Evolutionary conservation across 176 grass and related monocot genomes (phyloP).

Genomic region (Triticum turgidum): DNA sequence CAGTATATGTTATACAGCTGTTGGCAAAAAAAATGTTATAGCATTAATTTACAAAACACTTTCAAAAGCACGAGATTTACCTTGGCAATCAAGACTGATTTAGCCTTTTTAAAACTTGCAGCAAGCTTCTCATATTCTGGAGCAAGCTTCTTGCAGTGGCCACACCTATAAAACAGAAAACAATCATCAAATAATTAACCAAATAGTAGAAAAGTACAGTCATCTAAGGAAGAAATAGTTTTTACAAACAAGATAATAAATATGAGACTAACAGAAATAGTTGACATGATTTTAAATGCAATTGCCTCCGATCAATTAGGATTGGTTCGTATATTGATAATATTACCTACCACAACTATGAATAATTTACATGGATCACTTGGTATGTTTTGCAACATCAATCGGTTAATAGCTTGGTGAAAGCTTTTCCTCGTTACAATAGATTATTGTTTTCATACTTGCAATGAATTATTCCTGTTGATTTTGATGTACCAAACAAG

Average conservation of each 20-base stretch:
- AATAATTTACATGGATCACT: background rate
- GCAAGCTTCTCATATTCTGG: slow-evolving; percentile 94
- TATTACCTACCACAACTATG: background rate
- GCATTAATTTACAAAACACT: background rate
- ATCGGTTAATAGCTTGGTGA: background rate
- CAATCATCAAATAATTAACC: background rate
- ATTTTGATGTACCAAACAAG: background rate
- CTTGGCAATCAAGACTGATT: slow-evolving; percentile 92
- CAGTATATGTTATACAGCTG: background rate
- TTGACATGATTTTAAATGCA: background rate
- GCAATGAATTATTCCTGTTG: background rate
- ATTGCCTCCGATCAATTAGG: background rate
- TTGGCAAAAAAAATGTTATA: background rate
- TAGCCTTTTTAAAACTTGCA: slow-evolving; percentile 90
- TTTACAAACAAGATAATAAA: background rate
- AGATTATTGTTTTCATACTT: slow-evolving; percentile 1
- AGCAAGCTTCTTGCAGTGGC: slow-evolving; percentile 99
- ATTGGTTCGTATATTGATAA: background rate
- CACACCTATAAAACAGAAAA: slow-evolving; percentile 63
- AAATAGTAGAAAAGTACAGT: background rate
- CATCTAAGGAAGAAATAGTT: background rate
- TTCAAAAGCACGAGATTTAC: slow-evolving; percentile 26
- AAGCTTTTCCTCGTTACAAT: background rate
- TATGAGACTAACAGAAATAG: background rate
- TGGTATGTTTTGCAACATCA: background rate